Evolutionary conservation across 1,284 basidiomycete species (phyloP), one percentile per base, ranked within the genome.

Genomic region (Naganishia albida): DNA sequence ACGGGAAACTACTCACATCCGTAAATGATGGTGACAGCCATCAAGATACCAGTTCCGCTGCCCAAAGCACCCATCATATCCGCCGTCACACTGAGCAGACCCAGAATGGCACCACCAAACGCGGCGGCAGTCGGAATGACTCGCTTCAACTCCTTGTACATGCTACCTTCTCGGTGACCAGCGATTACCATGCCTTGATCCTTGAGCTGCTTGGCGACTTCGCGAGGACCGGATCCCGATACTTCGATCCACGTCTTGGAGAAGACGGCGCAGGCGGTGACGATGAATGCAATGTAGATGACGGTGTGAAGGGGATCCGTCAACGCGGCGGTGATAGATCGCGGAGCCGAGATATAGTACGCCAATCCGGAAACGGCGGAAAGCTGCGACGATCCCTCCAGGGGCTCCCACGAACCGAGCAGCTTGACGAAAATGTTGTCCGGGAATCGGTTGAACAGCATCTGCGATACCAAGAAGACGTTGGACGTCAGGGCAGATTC

Each of bases 211-310:
- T 95, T 96, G 64, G 95, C 95, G 63, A 99, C 88, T 72, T 99
- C 95, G 62, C 95, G 83, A 18, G 95, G 95, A 18, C 95, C 93
- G 64, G 88, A 90, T 40, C 95, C 95, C 1, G 93, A 97, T 43
- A 98, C 93, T 75, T 98, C 95, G 74, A 99, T 98, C 95, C 95
- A 99, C 4, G 95, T 96, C 85, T 98, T 98, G 78, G 91, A 94
- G 84, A 99, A 98, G 72, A 98, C 83, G 15, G 95, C 95, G 76
- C 95, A 99, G 15, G 93, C 92, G 39, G 89, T 88, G 67, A 95
- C 84, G 80, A 95, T 96, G 81, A 98, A 98, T 7, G 86, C 81
- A 75, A 98, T 88, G 81, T 99, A 97, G 73, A 97, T 82, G 42
- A 86, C 83, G 0, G 92, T 95, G 82, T 99, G 96, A 74, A 98